phyloP scores from a whole-genome alignment of 371 early-diverging fungal species.

The Mucor racemosus region DNA sequence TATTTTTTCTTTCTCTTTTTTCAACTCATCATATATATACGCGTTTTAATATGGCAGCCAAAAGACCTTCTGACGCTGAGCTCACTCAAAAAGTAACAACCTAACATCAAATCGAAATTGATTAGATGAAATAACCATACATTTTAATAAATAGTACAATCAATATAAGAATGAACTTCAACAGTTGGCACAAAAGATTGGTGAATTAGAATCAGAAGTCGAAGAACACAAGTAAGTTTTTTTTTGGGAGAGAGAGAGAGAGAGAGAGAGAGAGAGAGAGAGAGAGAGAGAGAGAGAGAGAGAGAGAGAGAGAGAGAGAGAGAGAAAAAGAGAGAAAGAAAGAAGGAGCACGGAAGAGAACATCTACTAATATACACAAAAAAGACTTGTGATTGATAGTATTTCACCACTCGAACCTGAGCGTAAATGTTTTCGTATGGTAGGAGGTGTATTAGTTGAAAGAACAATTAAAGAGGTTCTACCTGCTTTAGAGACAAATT shows the following conservation, averaged over 20 bases:
- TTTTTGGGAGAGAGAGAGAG: background rate
- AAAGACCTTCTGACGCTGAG: slow-evolving; percentile 54
- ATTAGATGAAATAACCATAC: background rate
- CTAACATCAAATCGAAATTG: background rate
- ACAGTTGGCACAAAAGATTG: slow-evolving; percentile 86
- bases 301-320: background rate
- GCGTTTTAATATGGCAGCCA: slow-evolving; percentile 30
- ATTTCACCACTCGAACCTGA: slow-evolving; percentile 79
- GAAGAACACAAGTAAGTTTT: slow-evolving; percentile 89
- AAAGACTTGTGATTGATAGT: slow-evolving; percentile 91
- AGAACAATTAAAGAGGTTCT: slow-evolving; percentile 91
- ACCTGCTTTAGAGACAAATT: slow-evolving; percentile 88
- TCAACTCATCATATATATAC: slow-evolving; percentile 8
- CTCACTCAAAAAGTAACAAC: slow-evolving; percentile 48
- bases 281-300: too few relatives aligned
- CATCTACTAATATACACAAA: background rate
- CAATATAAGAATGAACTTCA: slow-evolving; percentile 86
- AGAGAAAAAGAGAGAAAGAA: background rate
- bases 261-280: background rate
- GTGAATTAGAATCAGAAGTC: slow-evolving; percentile 91
- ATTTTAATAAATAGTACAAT: slow-evolving; percentile 62
- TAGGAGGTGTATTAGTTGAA: slow-evolving; percentile 94
- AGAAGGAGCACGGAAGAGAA: too few relatives aligned
- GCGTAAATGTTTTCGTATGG: slow-evolving; percentile 92
- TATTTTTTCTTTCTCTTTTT: slow-evolving; percentile 9